Base-by-base conservation (phyloP, 2,329 filamentous ascomycete genomes). In the Botrytis pseudocinerea region DNA sequence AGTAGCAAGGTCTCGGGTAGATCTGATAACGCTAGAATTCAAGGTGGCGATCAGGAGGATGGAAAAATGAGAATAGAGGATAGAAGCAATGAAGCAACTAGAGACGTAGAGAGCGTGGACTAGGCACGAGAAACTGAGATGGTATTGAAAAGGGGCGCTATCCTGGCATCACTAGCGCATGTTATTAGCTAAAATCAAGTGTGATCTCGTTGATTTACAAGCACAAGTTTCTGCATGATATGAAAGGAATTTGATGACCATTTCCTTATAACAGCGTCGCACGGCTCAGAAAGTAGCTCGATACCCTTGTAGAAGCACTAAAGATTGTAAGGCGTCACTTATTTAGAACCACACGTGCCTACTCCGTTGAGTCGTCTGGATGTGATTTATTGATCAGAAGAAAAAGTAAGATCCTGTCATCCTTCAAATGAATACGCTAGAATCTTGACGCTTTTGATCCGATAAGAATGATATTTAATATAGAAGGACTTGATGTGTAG, bases 401-500 rank as follows among this genome's bases (percentile, higher is more conserved):
- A 16, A 42, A 38, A 42, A 20, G 22, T 32, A 14, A 28, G 25
- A 54, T 40, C 9, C 16, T 44, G 38, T n/a, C 35, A 42, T 57
- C n/a, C 20, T 20, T 51, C 10, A 10, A 32, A 18, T 69, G 65
- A 42, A 69, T 22, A 57, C 48, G 54, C 25, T 32, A 16, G 44
- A 51, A 64, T 40, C 61, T 54, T 44, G n/a, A 40, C 25, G 65
- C n/a, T 32, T 46, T 32, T 40, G 38, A 44, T 42, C 32, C 14
- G 20, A 71, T 42, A 65, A 25, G n/a, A 40, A 71, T 20, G 38
- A 35, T 65, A 54, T 54, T 71, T 57, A 40, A 68, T 72, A 40
- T 44, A 61, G 70, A 59, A 59, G 62, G 59, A 60, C 62, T 59
- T 59, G 75, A 78, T 76, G 75, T 73, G 78, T 78, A 78, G 76